Percentiles rank a stretch among this genome's conserved stretches.
Conservation (phyloP, 148 eudicot genomes). For the Gaultheria prostrata region DNA sequence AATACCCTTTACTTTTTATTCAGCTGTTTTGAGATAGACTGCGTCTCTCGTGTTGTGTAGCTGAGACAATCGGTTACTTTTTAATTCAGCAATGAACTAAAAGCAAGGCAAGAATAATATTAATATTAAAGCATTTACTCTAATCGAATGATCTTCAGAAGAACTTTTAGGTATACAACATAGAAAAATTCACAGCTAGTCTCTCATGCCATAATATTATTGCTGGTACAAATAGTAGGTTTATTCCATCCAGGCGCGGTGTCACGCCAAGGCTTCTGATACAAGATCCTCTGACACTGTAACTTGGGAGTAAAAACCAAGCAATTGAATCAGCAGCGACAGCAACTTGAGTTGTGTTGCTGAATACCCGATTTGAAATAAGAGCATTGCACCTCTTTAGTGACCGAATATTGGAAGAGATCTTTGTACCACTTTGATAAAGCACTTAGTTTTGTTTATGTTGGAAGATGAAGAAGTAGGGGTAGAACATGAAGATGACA, state of each 20-base stretch:
- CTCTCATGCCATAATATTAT: background rate
- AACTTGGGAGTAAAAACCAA: background rate
- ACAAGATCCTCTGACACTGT: background rate
- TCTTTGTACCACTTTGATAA: background rate
- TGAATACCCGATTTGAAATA: background rate
- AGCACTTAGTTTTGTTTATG: conserved; percentile 12
- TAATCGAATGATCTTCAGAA: background rate
- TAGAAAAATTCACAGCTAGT: background rate
- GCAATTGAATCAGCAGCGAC: background rate
- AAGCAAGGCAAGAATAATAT: background rate
- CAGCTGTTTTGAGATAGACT: background rate
- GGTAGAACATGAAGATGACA: conserved; percentile 9
- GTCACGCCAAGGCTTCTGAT: background rate
- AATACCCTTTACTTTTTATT: too few species aligned
- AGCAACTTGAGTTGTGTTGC: background rate
- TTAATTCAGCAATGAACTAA: too few species aligned
- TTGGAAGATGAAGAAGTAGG: conserved; percentile 11
- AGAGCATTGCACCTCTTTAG: conserved; percentile 3
- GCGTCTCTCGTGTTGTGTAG: background rate
- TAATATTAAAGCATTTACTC: background rate
- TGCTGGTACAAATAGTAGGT: background rate
- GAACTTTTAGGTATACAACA: background rate
- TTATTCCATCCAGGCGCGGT: background rate
- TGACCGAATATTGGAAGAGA: conserved; percentile 8
- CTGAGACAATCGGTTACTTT: background rate